phyloP scores from a whole-genome alignment of 2,329 filamentous ascomycete genomes.

The Parascedosporium putredinis region DNA sequence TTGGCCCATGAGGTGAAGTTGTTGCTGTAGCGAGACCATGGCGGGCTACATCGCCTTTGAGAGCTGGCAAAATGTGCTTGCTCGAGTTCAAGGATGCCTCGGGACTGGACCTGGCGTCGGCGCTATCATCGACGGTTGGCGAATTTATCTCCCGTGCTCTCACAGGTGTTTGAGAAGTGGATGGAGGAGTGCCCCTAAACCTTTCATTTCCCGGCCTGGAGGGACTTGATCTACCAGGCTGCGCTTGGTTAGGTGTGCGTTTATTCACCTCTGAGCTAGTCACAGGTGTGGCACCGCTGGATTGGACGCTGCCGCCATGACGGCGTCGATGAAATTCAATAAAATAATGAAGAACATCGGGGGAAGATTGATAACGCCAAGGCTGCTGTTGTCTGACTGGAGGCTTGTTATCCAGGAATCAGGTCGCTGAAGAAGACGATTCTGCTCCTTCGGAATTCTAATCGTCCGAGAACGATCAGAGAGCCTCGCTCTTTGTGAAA shows the following conservation, averaged over 20 bases:
- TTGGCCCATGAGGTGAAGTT: background rate
- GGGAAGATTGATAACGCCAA: constrained; percentile 23
- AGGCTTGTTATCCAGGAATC: constrained; percentile 26
- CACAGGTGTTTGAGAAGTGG: too few relatives aligned
- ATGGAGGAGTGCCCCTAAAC: too few relatives aligned
- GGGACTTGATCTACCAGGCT: too few relatives aligned
- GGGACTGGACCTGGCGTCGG: too few relatives aligned
- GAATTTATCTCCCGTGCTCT: too few relatives aligned
- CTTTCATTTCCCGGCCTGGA: too few relatives aligned
- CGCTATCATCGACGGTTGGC: too few relatives aligned
- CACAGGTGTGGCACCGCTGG: background rate
- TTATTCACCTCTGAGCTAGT: background rate
- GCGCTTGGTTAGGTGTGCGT: background rate
- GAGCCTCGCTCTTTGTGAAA: background rate
- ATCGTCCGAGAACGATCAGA: constrained; percentile 10
- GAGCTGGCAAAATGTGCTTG: too few relatives aligned
- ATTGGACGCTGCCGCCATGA: background rate
- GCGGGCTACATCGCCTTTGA: too few relatives aligned
- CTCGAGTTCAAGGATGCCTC: too few relatives aligned
- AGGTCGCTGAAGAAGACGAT: constrained; percentile 21
- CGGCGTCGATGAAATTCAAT: background rate
- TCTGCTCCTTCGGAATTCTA: constrained; percentile 28
- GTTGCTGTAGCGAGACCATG: background rate
- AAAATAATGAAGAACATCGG: constrained; percentile 15
- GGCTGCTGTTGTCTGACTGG: constrained; percentile 12